Evolutionary conservation across 1,139 yeast species (phyloP).

Genomic region (Kodamaea arcana): DNA sequence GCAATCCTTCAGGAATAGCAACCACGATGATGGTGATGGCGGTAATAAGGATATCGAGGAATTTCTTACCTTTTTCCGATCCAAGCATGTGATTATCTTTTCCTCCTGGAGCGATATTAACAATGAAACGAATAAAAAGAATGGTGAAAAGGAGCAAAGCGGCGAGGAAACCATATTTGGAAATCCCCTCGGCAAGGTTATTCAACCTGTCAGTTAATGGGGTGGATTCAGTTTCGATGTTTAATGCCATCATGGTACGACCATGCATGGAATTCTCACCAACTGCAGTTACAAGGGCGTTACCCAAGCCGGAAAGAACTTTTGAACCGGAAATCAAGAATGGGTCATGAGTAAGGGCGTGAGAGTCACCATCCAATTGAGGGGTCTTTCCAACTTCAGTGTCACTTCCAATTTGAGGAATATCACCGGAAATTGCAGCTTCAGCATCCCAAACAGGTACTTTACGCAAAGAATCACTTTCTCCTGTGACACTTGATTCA

Average conservation of each 20-base stretch:
- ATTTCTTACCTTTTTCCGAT: constrained; percentile 78
- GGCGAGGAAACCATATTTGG: constrained; percentile 86
- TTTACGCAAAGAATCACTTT: constrained; percentile 76
- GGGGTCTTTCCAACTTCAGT: constrained; percentile 24
- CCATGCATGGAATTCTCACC: constrained; percentile 90
- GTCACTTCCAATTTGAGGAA: no score
- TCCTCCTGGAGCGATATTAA: constrained; percentile 57
- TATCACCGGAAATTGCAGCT: constrained; percentile 8
- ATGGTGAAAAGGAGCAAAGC: constrained; percentile 76
- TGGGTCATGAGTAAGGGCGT: constrained; percentile 60
- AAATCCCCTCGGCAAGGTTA: constrained; percentile 84
- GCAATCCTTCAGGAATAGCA: constrained; percentile 98
- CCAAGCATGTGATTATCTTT: constrained; percentile 41
- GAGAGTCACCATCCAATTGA: constrained; percentile 34
- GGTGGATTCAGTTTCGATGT: constrained; percentile 73
- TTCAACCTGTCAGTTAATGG: constrained; percentile 85
- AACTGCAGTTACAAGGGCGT: constrained; percentile 82
- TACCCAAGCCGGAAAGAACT: constrained; percentile 81
- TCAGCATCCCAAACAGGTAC: constrained; percentile 50
- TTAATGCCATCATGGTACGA: constrained; percentile 77
- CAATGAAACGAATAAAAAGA: constrained; percentile 70
- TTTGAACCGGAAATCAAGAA: constrained; percentile 90
- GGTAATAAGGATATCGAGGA: constrained; percentile 81
- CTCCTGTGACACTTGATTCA: constrained; percentile 93
- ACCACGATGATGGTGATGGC: constrained; percentile 92